Conservation (phyloP, 129 eudicot genomes). For the Artemisia argyi region DNA sequence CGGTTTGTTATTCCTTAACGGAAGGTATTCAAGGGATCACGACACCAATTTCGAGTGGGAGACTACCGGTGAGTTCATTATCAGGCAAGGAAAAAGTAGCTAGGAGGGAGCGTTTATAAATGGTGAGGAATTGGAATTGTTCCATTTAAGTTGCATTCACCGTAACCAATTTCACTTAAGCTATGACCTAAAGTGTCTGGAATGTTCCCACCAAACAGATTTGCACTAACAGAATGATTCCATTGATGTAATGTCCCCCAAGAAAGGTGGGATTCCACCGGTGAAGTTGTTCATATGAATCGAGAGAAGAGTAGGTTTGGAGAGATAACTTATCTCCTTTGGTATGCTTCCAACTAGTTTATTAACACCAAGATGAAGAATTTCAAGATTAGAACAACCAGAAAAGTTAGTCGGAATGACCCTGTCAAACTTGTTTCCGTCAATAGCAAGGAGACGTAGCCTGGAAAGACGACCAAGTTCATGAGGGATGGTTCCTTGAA, state of each 20-base stretch:
- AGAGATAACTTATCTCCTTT: constrained; percentile 16
- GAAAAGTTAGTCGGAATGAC: constrained; percentile 29
- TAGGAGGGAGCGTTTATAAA: no score
- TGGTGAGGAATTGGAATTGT: no score
- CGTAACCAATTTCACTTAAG: no score
- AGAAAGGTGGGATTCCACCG: constrained; percentile 23
- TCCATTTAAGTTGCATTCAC: no score
- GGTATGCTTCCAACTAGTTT: constrained; percentile 26
- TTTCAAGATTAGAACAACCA: constrained; percentile 10
- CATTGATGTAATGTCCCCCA: constrained; percentile 28
- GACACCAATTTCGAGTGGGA: no score
- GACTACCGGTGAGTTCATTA: no score
- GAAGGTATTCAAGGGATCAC: no score
- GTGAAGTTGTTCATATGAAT: constrained; percentile 7
- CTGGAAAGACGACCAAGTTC: constrained; percentile 30
- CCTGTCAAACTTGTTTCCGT: neutral
- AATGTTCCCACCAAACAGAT: constrained; percentile 28
- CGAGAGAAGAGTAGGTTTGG: neutral
- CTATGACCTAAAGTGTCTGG: constrained; percentile 2
- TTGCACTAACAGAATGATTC: neutral
- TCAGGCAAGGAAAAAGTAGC: no score
- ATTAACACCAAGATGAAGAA: neutral
- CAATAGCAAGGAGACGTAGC: constrained; percentile 4
- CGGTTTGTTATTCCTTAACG: no score
- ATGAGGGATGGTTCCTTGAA: constrained; percentile 27